phyloP scores from a whole-genome alignment of 352 stramenopile genomes.

The Phytopythium cucurbitacearum region DNA sequence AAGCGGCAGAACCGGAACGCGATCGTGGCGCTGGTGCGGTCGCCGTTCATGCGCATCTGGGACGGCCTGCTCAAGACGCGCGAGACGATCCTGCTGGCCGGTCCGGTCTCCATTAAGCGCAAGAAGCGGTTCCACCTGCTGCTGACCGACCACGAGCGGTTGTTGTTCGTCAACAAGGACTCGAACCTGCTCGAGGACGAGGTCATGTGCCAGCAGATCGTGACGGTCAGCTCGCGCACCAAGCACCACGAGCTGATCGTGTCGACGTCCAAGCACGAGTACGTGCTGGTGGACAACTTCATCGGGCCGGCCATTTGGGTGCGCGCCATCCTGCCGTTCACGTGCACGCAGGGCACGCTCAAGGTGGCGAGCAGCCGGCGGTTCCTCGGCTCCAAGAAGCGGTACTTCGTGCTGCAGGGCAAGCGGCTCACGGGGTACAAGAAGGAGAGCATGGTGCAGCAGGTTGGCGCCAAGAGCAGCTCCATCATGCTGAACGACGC shows the following conservation, averaged over 20 bases:
- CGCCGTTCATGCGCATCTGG: constrained; percentile 80
- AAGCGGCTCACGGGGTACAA: constrained; percentile 65
- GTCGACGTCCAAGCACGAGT: constrained; percentile 68
- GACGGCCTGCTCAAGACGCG: constrained; percentile 80
- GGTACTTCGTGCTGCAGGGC: constrained; percentile 75
- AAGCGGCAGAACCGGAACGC: constrained; percentile 82
- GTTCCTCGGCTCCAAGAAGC: constrained; percentile 83
- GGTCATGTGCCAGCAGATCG: constrained; percentile 85
- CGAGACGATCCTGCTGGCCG: constrained; percentile 76
- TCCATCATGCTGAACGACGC: constrained; percentile 59
- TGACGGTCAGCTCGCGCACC: constrained; percentile 78
- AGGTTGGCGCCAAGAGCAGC: constrained; percentile 68
- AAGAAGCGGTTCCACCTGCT: constrained; percentile 85
- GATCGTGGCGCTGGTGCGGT: constrained; percentile 76
- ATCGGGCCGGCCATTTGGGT: constrained; percentile 83
- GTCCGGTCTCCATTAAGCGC: constrained; percentile 74
- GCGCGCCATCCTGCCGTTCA: constrained; percentile 81
- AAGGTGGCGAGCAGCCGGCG: constrained; percentile 76
- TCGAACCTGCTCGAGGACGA: constrained; percentile 88
- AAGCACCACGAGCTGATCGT: constrained; percentile 78
- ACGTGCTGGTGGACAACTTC: constrained; percentile 83
- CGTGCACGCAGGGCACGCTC: constrained; percentile 75
- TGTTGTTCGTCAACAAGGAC: constrained; percentile 86
- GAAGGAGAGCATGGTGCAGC: constrained; percentile 69
- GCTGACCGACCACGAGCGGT: constrained; percentile 78